Conservation (phyloP, 345 rosid genomes). For the Hevea brasiliensis region DNA sequence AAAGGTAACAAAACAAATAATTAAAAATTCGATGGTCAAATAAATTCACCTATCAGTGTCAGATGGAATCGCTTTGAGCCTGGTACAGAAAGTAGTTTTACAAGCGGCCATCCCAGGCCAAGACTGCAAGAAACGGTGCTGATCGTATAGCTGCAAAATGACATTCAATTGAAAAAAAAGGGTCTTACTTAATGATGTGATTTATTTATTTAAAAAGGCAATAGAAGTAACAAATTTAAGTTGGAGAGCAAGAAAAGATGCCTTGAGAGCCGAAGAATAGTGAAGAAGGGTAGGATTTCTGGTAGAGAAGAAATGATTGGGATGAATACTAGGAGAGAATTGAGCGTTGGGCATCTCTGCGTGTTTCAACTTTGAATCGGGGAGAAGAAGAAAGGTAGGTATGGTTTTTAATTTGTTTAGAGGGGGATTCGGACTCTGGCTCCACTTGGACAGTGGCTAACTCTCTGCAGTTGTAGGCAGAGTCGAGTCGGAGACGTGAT, state of each 20-base stretch:
- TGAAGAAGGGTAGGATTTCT: neutral
- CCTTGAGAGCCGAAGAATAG: conserved; percentile 13
- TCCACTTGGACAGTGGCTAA: too few species aligned
- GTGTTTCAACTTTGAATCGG: neutral
- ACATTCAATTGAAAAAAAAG: neutral
- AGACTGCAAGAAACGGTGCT: conserved; percentile 4
- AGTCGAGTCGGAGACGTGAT: too few species aligned
- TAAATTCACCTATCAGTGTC: conserved; percentile 15
- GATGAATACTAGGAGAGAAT: neutral
- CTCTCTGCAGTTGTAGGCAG: too few species aligned
- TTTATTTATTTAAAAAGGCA: too few species aligned
- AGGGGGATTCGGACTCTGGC: neutral
- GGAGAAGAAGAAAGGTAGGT: neutral
- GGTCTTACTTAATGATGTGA: too few species aligned
- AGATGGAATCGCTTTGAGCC: conserved; percentile 8
- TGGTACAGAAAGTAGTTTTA: neutral
- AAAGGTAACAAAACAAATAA: neutral
- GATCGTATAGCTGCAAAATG: conserved; percentile 10
- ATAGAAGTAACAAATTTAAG: neutral
- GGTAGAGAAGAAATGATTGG: neutral
- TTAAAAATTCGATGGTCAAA: neutral
- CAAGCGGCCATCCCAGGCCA: neutral
- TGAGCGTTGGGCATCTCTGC: neutral
- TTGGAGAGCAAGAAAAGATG: neutral
- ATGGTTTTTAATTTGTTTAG: too few species aligned